Evolutionary conservation across 2,329 filamentous ascomycete species (phyloP).

Genomic region (Ascosphaera aggregata): DNA sequence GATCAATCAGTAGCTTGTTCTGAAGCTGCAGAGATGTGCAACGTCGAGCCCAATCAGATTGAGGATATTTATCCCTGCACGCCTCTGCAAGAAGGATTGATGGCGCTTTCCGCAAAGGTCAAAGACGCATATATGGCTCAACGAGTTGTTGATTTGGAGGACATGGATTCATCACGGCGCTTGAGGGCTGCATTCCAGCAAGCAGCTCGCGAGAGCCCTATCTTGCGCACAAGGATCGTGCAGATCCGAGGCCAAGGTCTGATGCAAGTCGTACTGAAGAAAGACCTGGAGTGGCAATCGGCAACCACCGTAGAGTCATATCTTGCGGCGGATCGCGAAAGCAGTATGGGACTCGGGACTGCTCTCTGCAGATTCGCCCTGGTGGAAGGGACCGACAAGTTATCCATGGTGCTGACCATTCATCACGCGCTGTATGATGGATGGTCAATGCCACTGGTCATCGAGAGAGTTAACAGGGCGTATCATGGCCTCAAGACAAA

Average conservation of each 20-base stretch:
- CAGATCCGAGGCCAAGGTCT: conserved; percentile 7
- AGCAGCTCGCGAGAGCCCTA: conserved; percentile 13
- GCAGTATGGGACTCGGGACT: conserved; percentile 8
- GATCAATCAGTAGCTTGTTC: conserved; percentile 2
- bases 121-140: conserved; percentile 19
- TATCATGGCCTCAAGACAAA: conserved; percentile 6
- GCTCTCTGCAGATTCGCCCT: conserved; percentile 8
- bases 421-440: conserved; percentile 21
- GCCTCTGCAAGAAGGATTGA: conserved; percentile 18
- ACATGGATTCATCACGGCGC: conserved; percentile 8
- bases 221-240: conserved; percentile 19
- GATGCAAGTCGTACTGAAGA: conserved; percentile 9
- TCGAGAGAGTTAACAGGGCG: conserved; percentile 10
- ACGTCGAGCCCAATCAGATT: conserved; percentile 6
- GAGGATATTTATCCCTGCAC: conserved; percentile 13
- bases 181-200: conserved; percentile 17
- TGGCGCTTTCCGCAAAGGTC: conserved; percentile 17
- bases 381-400: conserved; percentile 3
- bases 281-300: conserved; percentile 7
- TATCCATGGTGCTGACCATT: conserved; percentile 12
- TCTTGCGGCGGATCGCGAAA: conserved; percentile 5
- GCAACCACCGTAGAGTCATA: conserved; percentile 5
- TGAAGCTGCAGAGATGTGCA: conserved; percentile 5
- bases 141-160: conserved; percentile 11
- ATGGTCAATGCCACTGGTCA: conserved; percentile 14